Base-by-base conservation (phyloP, 1,284 basidiomycete genomes). In the Amylostereum areolatum region DNA sequence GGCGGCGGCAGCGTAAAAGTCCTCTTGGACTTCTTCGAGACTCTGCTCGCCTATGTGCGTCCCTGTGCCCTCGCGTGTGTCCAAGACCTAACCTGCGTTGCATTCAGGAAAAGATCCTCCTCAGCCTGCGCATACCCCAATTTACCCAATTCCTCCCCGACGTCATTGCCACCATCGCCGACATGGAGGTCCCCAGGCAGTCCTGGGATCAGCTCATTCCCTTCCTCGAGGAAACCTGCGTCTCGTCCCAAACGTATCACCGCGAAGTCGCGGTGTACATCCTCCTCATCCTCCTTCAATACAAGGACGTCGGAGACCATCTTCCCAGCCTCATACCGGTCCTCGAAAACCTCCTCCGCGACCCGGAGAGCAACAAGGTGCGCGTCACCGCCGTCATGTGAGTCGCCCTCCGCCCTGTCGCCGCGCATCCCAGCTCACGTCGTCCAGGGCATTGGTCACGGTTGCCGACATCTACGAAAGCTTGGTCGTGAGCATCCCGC, bases 11-110 rank as follows among this genome's bases (percentile, higher is more conserved):
- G 85, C 52, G 91, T 91, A 50, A 86, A 94, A 55, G 85, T 95
- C 62, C 77, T 95, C 33, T 96, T 97, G 61, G 97, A 99, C 62
- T 92, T 97, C 27, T 81, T 99, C 56, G 97, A 99, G 74, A 95
- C 92, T 1, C 82, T 99, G 49, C 80, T 97, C 47, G 96, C 97
- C 62, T 79, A 97, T 49, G 89, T 88, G 55, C 53, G 81, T 68
- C 27, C 51, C 12, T 34, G n/a, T 36, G 39, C 18, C 18, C 18
- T 18, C 18, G 18, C 6, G 8, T 27, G 11, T 24, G 18, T 47
- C 6, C 39, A 12, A 10, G 32, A 4, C 34, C 5, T 34, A 12
- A 33, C 39, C 50, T 42, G 46, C 47, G 39, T 52, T 55, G 45
- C 28, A 37, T 48, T 28, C 18, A 92, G 85, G 96, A 99, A 75